A percentile compares a stretch with the other conserved stretches of the same genome.
Evolutionary conservation across 768 basidiomycete genomes (phyloP).

Genomic region (Nidularia sp.): DNA sequence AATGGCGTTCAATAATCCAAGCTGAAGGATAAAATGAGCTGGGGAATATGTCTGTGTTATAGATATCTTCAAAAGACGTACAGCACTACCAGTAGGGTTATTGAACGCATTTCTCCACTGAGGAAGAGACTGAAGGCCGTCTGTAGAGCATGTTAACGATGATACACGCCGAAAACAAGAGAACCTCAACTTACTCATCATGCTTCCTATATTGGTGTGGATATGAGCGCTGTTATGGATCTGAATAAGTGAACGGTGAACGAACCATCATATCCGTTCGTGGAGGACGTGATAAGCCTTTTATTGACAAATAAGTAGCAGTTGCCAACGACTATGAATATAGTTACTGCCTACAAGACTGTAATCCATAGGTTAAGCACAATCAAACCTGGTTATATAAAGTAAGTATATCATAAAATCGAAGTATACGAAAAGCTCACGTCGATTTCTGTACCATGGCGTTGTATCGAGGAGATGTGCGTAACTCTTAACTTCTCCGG

Average conservation of each 20-base stretch:
- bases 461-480: not conserved
- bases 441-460: conserved; percentile 14
- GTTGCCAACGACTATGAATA: not conserved
- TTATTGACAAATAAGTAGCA: not conserved
- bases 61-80: not conserved
- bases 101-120: conserved; percentile 15
- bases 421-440: not conserved
- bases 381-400: conserved; percentile 2
- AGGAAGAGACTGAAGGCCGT: conserved; percentile 14
- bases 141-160: not conserved
- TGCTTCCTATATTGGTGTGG: not conserved
- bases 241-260: not conserved
- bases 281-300: not conserved
- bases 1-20: conserved; percentile 15
- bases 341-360: conserved; percentile 6
- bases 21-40: not conserved
- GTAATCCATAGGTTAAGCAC: conserved; percentile 16
- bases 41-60: not conserved
- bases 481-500: not conserved
- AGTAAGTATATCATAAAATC: not conserved
- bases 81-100: conserved; percentile 9
- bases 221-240: not conserved
- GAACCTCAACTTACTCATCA: not conserved
- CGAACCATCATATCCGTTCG: not conserved
- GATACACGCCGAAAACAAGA: not conserved